Evolutionary conservation across 345 rosid species (phyloP).

Genomic region (Rhodamnia rubescens): DNA sequence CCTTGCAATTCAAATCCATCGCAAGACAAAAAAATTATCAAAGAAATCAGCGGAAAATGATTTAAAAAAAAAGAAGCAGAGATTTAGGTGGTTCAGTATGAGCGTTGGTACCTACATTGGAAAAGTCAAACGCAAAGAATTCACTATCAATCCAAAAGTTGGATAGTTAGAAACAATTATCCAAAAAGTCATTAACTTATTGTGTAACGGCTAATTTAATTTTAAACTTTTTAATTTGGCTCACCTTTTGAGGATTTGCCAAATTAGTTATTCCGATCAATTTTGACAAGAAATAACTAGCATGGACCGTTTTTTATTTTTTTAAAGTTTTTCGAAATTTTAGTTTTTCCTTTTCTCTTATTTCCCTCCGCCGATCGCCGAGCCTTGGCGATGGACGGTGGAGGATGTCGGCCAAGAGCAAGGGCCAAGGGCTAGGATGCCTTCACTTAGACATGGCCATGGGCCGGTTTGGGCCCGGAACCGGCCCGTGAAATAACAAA

Average conservation of each 20-base stretch:
- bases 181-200: too few species aligned
- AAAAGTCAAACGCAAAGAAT: neutral
- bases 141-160: neutral
- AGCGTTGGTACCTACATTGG: too few species aligned
- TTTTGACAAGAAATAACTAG: neutral
- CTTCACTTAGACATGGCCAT: too few species aligned
- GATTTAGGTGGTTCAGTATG: too few species aligned
- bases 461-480: too few species aligned
- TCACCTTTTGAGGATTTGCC: rapidly evolving
- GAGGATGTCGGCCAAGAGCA: neutral
- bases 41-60: neutral
- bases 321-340: too few species aligned
- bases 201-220: neutral
- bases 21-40: neutral
- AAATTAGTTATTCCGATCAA: neutral
- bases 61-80: too few species aligned
- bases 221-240: neutral
- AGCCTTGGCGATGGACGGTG: rapidly evolving
- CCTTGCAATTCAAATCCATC: neutral
- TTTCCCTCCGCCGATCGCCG: rapidly evolving
- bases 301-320: rapidly evolving
- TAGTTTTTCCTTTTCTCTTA: neutral
- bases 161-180: neutral
- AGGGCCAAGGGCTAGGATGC: neutral
- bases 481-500: too few species aligned